A percentile compares a stretch with the other conserved stretches of the same genome.
Conservation (phyloP, 2,329 filamentous ascomycete species). For the Ciborinia camelliae region DNA sequence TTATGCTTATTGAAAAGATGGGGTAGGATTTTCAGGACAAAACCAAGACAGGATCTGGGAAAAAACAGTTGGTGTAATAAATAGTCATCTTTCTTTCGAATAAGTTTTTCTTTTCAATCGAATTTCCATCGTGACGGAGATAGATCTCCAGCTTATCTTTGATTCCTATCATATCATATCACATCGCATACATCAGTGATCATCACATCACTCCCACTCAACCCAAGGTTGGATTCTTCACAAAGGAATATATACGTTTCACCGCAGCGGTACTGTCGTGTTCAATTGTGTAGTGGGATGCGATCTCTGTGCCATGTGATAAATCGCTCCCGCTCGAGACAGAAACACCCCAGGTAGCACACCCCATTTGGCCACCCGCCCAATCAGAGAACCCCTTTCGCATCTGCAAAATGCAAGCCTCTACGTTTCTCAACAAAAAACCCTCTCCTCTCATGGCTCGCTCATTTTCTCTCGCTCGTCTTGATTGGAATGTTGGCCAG, state of each 20-base stretch:
- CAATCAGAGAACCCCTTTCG: not conserved
- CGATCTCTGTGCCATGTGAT: constrained; percentile 22
- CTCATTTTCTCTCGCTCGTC: not conserved
- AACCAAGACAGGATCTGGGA: too few relatives aligned
- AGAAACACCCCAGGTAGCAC: constrained; percentile 16
- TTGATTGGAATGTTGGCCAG: not conserved
- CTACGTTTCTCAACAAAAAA: constrained; percentile 8
- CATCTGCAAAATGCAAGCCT: not conserved
- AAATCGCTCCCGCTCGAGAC: constrained; percentile 17
- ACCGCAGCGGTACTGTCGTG: constrained; percentile 19
- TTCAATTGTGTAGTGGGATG: constrained; percentile 14
- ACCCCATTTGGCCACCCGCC: constrained; percentile 1
- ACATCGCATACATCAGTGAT: too few relatives aligned
- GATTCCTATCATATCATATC: too few relatives aligned
- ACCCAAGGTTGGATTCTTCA: constrained; percentile 13
- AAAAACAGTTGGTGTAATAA: too few relatives aligned
- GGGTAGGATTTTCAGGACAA: not conserved
- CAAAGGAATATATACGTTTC: constrained; percentile 7
- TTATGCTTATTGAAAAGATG: not conserved
- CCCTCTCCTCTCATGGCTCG: not conserved
- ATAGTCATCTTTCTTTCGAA: too few relatives aligned
- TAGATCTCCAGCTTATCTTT: not conserved
- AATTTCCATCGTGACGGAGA: not conserved
- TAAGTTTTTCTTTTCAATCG: not conserved
- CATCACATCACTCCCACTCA: not conserved